Evolutionary conservation across 148 eudicot species (phyloP).

Genomic region (Bassia scoparia): DNA sequence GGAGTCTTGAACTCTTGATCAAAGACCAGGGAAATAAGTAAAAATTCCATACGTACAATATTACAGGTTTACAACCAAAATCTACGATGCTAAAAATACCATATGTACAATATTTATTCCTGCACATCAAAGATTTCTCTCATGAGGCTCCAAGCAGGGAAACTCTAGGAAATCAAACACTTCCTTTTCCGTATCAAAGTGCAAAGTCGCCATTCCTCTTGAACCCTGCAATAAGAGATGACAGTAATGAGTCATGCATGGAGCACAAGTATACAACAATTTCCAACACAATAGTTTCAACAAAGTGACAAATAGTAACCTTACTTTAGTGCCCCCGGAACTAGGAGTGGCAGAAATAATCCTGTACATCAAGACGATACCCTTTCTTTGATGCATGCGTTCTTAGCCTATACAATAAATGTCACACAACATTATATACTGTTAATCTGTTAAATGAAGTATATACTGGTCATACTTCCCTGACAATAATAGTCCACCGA

Average conservation of each 20-base stretch:
- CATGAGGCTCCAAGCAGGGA: constrained; percentile 87
- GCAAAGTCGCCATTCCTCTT: constrained; percentile 57
- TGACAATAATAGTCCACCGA: no score
- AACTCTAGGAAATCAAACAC: constrained; percentile 88
- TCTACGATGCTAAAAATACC: no score
- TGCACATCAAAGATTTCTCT: constrained; percentile 66
- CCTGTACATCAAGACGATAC: constrained; percentile 79
- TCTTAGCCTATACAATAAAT: constrained; percentile 56
- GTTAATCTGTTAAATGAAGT: no score
- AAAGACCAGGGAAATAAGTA: no score
- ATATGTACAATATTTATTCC: no score
- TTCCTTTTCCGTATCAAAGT: constrained; percentile 65
- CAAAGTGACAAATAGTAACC: constrained; percentile 3
- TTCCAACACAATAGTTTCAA: neutral
- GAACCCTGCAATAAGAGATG: constrained; percentile 40
- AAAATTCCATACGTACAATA: no score
- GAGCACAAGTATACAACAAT: neutral
- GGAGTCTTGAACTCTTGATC: no score
- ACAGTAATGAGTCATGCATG: neutral
- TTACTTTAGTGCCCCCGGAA: constrained; percentile 72
- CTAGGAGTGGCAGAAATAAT: constrained; percentile 67
- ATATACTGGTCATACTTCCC: no score
- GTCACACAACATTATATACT: neutral
- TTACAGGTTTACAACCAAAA: no score
- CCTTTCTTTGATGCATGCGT: constrained; percentile 86